Percentiles rank a stretch among this genome's conserved stretches.
These are phyloP conservation scores for Patellifolia procumbens DNA, from an alignment of 179 eudicot genomes.

Conservation along the genomic window DNA sequence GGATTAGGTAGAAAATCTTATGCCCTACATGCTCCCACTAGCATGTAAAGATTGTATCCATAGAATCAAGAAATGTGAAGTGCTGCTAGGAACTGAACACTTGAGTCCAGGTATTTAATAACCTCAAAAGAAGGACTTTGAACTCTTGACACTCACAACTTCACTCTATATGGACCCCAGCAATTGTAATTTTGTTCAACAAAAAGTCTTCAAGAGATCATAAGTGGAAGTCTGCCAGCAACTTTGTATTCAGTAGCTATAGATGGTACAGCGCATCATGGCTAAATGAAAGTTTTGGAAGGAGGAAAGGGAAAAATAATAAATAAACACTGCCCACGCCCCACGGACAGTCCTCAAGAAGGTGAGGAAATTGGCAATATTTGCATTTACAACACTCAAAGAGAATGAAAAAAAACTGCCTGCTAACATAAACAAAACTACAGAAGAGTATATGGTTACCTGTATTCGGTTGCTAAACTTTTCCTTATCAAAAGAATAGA, in stretches of 20 bases:
- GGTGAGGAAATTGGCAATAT: background rate
- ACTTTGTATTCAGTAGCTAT: background rate
- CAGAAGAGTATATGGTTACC: slow-evolving; percentile 40
- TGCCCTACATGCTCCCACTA: background rate
- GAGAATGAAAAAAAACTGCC: background rate
- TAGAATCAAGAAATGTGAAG: background rate
- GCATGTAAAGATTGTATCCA: background rate
- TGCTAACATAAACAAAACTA: background rate
- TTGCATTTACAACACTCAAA: background rate
- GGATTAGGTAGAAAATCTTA: background rate
- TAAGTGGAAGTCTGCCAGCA: background rate
- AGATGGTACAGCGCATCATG: background rate
- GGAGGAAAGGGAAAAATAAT: background rate
- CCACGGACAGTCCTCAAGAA: background rate
- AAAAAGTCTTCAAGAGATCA: background rate
- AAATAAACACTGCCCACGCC: background rate
- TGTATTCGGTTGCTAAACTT: slow-evolving; percentile 95
- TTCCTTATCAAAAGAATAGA: slow-evolving; percentile 92
- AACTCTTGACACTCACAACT: background rate
- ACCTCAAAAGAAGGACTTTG: background rate
- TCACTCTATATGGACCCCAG: background rate
- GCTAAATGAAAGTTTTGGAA: background rate
- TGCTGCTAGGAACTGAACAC: background rate
- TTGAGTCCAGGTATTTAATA: background rate
- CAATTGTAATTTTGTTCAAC: background rate